phyloP scores from a whole-genome alignment of 768 basidiomycete genomes.

The Phaffia australis region DNA sequence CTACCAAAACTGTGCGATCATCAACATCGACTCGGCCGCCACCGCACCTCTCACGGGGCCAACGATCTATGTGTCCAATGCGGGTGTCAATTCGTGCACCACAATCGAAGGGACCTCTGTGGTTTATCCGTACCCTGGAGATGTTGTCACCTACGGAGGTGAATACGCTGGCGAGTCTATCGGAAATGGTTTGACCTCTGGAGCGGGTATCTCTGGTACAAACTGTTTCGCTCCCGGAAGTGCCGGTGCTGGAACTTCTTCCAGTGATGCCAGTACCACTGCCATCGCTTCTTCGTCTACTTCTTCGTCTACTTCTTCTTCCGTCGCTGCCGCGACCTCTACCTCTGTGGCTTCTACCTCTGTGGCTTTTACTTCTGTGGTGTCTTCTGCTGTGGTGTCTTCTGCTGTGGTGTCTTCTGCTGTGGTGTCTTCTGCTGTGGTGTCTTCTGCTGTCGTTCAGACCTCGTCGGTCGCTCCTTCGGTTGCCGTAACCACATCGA shows the following conservation, averaged over 20 bases:
- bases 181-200: slow-evolving; percentile 19
- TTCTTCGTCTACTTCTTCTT: not conserved
- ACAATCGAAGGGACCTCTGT: slow-evolving; percentile 23
- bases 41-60: slow-evolving; percentile 14
- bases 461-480: not conserved
- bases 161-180: slow-evolving; percentile 18
- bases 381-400: not conserved
- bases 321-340: not conserved
- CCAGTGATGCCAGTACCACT: not conserved
- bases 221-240: slow-evolving; percentile 21
- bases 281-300: not conserved
- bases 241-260: slow-evolving; percentile 15
- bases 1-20: slow-evolving; percentile 23
- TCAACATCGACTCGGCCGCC: not conserved
- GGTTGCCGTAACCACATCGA: not conserved
- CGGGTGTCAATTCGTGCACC: slow-evolving; percentile 22
- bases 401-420: not conserved
- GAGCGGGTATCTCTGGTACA: slow-evolving; percentile 22
- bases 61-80: slow-evolving; percentile 25
- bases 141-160: slow-evolving; percentile 18
- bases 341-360: not conserved
- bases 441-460: not conserved
- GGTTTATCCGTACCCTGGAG: slow-evolving; percentile 21
- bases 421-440: too few relatives aligned
- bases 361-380: not conserved